Percentiles rank a stretch among this genome's conserved stretches.
Evolutionary conservation across 225 moss, liverwort and hornwort genomes (phyloP).

Genomic region (Climacium dendroides): DNA sequence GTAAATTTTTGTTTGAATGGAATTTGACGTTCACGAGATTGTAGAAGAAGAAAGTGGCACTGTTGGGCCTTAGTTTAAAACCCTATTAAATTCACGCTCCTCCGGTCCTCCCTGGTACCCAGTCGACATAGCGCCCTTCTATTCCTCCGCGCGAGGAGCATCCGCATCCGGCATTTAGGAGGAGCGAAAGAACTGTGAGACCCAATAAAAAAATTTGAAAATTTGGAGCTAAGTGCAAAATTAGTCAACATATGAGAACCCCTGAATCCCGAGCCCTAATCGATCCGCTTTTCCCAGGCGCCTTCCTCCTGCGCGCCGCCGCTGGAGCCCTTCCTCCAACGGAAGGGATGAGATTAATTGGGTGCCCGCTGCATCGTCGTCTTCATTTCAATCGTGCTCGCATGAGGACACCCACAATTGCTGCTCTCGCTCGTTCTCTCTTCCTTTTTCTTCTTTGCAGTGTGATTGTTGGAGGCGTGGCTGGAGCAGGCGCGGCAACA

Average conservation of each 20-base stretch:
- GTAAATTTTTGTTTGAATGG: not conserved
- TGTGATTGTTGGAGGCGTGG: not conserved
- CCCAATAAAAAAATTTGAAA: not conserved
- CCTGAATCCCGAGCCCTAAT: not conserved
- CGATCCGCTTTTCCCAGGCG: not conserved
- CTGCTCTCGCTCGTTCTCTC: not conserved
- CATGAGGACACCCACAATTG: not conserved
- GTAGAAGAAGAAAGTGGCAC: too few species aligned
- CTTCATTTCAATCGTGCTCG: not conserved
- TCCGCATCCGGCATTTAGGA: not conserved
- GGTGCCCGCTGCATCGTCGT: not conserved
- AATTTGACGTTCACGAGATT: not conserved
- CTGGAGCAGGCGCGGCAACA: not conserved
- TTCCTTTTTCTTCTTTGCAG: not conserved
- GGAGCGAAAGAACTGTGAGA: not conserved
- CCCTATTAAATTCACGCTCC: not conserved
- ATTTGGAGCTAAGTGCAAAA: not conserved
- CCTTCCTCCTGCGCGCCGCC: slow-evolving; percentile 10
- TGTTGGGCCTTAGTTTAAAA: not conserved
- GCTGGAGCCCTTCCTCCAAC: not conserved
- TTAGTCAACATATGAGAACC: not conserved
- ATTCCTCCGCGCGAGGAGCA: not conserved
- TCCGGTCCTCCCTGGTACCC: not conserved
- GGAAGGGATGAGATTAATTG: not conserved
- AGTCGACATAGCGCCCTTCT: not conserved